Conservation (phyloP, 2,329 filamentous ascomycete species). For the Camillea tinctor region DNA sequence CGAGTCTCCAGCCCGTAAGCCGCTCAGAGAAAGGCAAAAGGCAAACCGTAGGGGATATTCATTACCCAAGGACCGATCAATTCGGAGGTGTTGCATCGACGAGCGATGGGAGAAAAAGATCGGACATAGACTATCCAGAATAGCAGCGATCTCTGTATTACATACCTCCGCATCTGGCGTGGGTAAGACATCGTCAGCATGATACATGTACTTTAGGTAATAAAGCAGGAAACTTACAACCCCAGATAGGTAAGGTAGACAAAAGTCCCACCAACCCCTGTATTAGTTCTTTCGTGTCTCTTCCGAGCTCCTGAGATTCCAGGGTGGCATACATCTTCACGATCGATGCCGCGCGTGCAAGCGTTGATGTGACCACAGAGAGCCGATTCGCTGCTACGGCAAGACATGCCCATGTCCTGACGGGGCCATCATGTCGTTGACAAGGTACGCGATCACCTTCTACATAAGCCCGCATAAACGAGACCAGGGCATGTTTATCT, state of each 20-base stretch:
- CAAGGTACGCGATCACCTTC: slow-evolving; percentile 14
- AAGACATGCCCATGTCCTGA: slow-evolving; percentile 17
- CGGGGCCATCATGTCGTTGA: slow-evolving; percentile 11
- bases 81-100: slow-evolving; percentile 3
- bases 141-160: slow-evolving; percentile 1
- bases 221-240: slow-evolving; percentile 13
- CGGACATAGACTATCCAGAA: slow-evolving; percentile 10
- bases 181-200: background rate
- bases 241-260: slow-evolving; percentile 20
- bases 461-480: slow-evolving; percentile 13
- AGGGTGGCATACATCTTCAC: slow-evolving; percentile 4
- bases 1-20: slow-evolving; percentile 2
- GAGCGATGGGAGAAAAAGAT: slow-evolving; percentile 5
- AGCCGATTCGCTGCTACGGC: slow-evolving; percentile 14
- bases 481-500: slow-evolving; percentile 46
- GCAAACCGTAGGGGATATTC: slow-evolving; percentile 15
- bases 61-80: slow-evolving; percentile 7
- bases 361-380: slow-evolving; percentile 3
- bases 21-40: slow-evolving; percentile 15
- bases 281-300: slow-evolving; percentile 11
- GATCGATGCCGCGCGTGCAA: slow-evolving; percentile 7
- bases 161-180: slow-evolving; percentile 10
- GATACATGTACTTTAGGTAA: background rate
- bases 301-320: slow-evolving; percentile 4
- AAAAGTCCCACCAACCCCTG: slow-evolving; percentile 15